Conservation (phyloP, 1,284 basidiomycete species). For the Apiotrichum brassicae region DNA sequence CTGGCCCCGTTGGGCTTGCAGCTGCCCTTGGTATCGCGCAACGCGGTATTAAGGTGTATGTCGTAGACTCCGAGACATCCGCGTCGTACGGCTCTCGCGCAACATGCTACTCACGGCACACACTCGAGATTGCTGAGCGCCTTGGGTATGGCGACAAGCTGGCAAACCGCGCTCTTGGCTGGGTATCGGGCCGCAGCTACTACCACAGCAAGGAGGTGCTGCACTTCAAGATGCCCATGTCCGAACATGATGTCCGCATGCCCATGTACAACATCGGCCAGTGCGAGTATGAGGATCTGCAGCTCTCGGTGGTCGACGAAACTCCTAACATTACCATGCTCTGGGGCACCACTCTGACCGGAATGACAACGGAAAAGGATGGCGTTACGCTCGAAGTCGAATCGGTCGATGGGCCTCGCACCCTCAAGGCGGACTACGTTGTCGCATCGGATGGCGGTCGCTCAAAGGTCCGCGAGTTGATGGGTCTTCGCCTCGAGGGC, state of each 20-base stretch:
- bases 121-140: constrained; percentile 15
- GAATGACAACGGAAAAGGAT: constrained; percentile 2
- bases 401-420: constrained; percentile 12
- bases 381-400: constrained; percentile 15
- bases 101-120: constrained; percentile 20
- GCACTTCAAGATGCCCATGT: constrained; percentile 15
- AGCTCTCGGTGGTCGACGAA: constrained; percentile 7
- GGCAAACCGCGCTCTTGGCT: constrained; percentile 9
- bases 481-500: constrained; percentile 10
- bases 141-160: constrained; percentile 15
- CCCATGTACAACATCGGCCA: constrained; percentile 21
- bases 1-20: constrained; percentile 15
- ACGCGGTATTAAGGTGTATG: constrained; percentile 14
- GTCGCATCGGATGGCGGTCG: constrained; percentile 15
- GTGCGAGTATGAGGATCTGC: constrained; percentile 20
- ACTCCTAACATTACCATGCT: constrained; percentile 12
- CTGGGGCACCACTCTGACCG: constrained; percentile 10
- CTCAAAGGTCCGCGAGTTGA: constrained; percentile 11
- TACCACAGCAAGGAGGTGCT: constrained; percentile 17
- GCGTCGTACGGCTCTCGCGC: constrained; percentile 18
- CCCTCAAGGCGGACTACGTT: constrained; percentile 11
- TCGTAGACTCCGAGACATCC: constrained; percentile 12
- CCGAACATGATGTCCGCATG: constrained; percentile 1
- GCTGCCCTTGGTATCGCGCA: constrained; percentile 12
- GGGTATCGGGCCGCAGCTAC: constrained; percentile 14